These are phyloP conservation scores for Puccinia horiana DNA, from an alignment of 1,284 basidiomycete genomes.

Conservation along the genomic window DNA sequence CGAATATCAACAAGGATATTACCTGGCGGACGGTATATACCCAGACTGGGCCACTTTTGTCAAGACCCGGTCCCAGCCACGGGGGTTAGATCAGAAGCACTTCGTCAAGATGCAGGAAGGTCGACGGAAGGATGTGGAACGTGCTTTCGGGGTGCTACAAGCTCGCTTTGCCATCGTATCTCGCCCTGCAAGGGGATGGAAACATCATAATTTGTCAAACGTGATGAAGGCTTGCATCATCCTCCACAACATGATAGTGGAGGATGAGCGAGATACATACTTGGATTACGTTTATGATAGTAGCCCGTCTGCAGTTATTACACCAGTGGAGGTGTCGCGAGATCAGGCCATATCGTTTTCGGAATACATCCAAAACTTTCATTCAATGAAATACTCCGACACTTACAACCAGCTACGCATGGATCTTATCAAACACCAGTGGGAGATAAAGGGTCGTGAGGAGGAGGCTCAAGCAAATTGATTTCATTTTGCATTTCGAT, in stretches of 20 bases:
- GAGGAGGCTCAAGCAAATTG: not conserved
- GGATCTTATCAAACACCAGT: not conserved
- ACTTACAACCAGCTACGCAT: not conserved
- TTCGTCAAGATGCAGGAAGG: not conserved
- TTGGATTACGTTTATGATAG: not conserved
- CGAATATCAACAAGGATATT: not conserved
- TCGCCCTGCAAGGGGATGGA: not conserved
- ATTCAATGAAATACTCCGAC: not conserved
- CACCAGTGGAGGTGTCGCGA: not conserved
- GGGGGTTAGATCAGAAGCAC: not conserved
- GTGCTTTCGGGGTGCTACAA: not conserved
- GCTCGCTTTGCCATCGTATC: conserved; percentile 16
- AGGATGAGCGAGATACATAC: not conserved
- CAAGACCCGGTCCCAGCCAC: not conserved
- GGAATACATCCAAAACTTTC: not conserved
- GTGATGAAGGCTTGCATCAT: conserved; percentile 31
- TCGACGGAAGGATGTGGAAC: not conserved
- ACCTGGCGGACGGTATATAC: not conserved
- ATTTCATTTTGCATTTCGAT: not conserved
- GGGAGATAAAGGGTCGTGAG: not conserved
- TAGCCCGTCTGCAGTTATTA: not conserved
- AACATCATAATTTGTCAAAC: not conserved
- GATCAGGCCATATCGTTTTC: not conserved
- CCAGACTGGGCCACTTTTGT: not conserved
- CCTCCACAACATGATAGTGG: conserved; percentile 39